Evolutionary conservation across 2,329 filamentous ascomycete genomes (phyloP), one percentile per base, ranked within the genome.

Genomic region (Phialocephala subalpina): DNA sequence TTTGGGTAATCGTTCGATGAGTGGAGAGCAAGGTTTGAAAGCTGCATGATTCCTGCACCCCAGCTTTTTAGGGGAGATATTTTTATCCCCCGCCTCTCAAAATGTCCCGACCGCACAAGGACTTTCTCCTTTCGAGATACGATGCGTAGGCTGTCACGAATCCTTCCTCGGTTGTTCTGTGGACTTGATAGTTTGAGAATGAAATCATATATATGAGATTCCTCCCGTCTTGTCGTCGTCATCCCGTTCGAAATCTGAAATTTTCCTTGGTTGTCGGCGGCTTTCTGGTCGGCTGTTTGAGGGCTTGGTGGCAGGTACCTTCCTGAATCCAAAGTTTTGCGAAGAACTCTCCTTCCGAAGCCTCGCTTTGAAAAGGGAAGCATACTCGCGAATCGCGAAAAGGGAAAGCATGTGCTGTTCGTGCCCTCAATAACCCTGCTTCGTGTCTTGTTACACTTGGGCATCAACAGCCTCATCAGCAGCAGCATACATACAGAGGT

Each of bases 401-500:
- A 18, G 12, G 12, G 16, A 6, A 55, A 55, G 25, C 52, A 55
- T n/a, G 25, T 33, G 14, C 52, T 35, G 25, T 42, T n/a, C 18
- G 14, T 53, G 4, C 47, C 18, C 3, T 20, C 22, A 25, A 33
- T 33, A 25, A n/a, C 14, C 52, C 4, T 55, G 33, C 52, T 18
- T 55, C 55, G 55, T 38, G 55, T 57, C 35, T 36, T 18, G 55
- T 57, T 57, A 57, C 55, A 57, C 55, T 36, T 57, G 20, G 55
- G 55, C 55, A 36, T 57, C 55, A 27, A 53, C 49, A 29, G 16
- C 49, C 45, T 49, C 45, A 8, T 49, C 9, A 49, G 11, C n/a
- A 49, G 20, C 20, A 22, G 45, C 45, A 25, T 22, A 49, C 45
- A 49, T 49, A 53, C 29, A 33, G 9, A 33, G 29, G 29, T 33